These are phyloP conservation scores for Wickerhamiella dianesei DNA, from an alignment of 805 yeast genomes.

Conservation along the genomic window DNA sequence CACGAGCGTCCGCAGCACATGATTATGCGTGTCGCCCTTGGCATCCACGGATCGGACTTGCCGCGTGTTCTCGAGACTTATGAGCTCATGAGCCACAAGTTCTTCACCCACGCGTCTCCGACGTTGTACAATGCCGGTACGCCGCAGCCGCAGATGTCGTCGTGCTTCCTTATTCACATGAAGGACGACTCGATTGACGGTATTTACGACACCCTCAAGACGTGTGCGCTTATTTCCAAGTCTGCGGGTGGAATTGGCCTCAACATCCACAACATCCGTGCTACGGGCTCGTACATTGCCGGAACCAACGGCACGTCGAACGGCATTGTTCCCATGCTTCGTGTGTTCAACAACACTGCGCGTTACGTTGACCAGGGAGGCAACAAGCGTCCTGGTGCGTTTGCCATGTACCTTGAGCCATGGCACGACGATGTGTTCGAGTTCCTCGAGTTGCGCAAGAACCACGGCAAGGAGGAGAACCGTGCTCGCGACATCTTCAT, in stretches of 20 bases:
- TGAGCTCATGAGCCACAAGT: constrained; percentile 71
- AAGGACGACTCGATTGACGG: constrained; percentile 93
- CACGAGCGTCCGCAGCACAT: constrained; percentile 88
- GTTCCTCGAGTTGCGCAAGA: constrained; percentile 73
- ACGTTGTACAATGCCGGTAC: constrained; percentile 91
- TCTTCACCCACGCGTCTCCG: constrained; percentile 90
- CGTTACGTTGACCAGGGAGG: constrained; percentile 98
- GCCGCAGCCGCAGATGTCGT: constrained; percentile 69
- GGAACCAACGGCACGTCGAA: constrained; percentile 88
- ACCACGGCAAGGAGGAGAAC: constrained; percentile 87
- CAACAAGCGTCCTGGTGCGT: constrained; percentile 95
- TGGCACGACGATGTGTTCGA: constrained; percentile 93
- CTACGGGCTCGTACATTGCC: constrained; percentile 75
- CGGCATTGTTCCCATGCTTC: constrained; percentile 90
- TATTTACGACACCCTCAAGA: constrained; percentile 76
- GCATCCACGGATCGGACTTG: constrained; percentile 66
- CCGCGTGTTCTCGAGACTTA: constrained; percentile 66
- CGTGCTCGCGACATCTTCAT: constrained; percentile 88
- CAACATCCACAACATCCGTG: constrained; percentile 75
- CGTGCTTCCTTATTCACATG: constrained; percentile 86
- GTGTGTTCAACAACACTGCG: constrained; percentile 92
- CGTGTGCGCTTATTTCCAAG: constrained; percentile 81
- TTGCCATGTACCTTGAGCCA: constrained; percentile 86
- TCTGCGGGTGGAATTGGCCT: constrained; percentile 94
- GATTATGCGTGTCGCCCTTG: constrained; percentile 82